Base-by-base conservation (phyloP, 176 grass and related monocot genomes). In the Hordeum marinum region DNA sequence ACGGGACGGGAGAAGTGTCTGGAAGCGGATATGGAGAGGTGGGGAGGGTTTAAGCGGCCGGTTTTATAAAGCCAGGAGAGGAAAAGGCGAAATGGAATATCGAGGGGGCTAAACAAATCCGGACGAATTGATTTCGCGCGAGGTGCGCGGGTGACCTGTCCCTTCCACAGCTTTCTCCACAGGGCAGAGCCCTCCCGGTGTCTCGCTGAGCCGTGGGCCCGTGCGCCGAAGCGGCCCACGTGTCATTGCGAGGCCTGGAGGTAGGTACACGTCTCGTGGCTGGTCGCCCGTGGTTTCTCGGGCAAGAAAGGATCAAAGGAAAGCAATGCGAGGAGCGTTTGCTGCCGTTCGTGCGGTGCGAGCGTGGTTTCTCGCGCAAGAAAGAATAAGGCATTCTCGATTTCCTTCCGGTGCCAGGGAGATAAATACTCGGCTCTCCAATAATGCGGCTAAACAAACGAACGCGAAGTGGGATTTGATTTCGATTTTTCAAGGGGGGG, bases 91-190 rank as follows among this genome's bases (percentile, higher is more conserved):
- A 84, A 29, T 52, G 39, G 54, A 29, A 71, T 3, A 42, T 8
- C 20, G 0, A 9, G 6, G 40, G 29, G 7, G 42, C 2, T 50
- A 72, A 63, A 85, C 0, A 76, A 81, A 69, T 68, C 59, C 9
- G 7, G 18, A 15, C n/a, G n/a, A 27, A 63, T 54, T 57, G 41
- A 85, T 76, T 26, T 18, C 14, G 26, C 41, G 12, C 21, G 17
- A 63, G 7, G 61, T 81, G 78, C 78, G 83, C 13, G n/a, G 27
- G 4, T 90, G 88, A 85, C 55, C 84, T 87, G 88, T 90, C 79
- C 20, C 2, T 9, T 13, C 35, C 5, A 18, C 1, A 5, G 18
- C 31, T 71, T 45, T 83, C 42, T 73, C 73, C 1, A 78, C 64
- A 86, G 64, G 41, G 17, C 26, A 0, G 2, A 34, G 4, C 3